Conservation (phyloP, 352 stramenopile species). For the Pythium plurisporium region DNA sequence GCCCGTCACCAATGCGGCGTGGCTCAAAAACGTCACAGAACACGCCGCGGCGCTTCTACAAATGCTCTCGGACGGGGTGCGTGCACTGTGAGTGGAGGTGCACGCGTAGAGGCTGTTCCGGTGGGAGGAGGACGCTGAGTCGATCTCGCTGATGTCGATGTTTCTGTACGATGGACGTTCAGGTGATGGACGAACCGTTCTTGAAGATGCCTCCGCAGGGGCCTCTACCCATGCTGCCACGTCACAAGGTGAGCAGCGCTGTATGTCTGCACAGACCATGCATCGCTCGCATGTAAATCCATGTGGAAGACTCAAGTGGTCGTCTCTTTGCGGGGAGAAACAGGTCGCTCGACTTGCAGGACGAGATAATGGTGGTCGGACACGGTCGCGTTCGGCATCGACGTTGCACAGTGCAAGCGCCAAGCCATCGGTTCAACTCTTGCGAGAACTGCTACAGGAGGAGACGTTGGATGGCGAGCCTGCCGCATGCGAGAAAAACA, state of each 20-base stretch:
- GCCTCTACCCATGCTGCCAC: slow-evolving; percentile 39
- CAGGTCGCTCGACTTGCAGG: slow-evolving; percentile 25
- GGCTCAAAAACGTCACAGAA: slow-evolving; percentile 52
- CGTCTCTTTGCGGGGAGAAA: no score
- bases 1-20: slow-evolving; percentile 45
- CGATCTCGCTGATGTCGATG: not conserved
- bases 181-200: slow-evolving; percentile 54
- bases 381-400: not conserved
- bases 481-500: not conserved
- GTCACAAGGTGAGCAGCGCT: slow-evolving; percentile 32
- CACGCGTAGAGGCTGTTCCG: not conserved
- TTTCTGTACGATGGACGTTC: not conserved
- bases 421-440: slow-evolving; percentile 5
- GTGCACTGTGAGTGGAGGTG: slow-evolving; percentile 1
- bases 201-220: slow-evolving; percentile 61
- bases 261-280: not conserved
- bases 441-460: slow-evolving; percentile 9
- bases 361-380: not conserved
- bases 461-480: not conserved
- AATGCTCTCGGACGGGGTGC: slow-evolving; percentile 53
- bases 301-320: no score
- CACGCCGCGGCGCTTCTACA: slow-evolving; percentile 41
- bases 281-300: no score
- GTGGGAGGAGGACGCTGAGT: not conserved
- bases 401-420: not conserved